Evolutionary conservation across 2,329 filamentous ascomycete species (phyloP).

Genomic region (Claviceps paspali): DNA sequence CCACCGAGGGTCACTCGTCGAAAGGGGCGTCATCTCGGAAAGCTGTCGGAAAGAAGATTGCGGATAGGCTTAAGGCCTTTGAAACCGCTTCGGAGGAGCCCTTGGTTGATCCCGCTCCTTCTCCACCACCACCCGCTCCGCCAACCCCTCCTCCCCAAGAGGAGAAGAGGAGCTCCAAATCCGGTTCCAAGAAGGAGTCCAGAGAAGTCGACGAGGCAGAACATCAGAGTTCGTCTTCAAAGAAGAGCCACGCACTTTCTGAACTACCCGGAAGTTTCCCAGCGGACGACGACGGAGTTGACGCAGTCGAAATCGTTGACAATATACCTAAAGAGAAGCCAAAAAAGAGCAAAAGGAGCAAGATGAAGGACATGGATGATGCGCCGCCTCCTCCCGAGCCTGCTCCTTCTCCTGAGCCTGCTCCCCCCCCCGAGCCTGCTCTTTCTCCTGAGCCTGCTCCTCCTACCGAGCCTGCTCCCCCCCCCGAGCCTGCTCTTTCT

Average conservation of each 20-base stretch:
- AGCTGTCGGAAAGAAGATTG: conserved; percentile 34
- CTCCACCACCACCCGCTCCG: conserved; percentile 24
- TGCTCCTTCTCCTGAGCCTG: conserved; percentile 26
- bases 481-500: no score
- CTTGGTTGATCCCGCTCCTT: conserved; percentile 19
- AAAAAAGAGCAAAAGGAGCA: conserved; percentile 22
- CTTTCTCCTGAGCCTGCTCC: conserved; percentile 25
- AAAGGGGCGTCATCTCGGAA: conserved; percentile 29
- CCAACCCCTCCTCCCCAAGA: conserved; percentile 19
- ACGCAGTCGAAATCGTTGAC: conserved; percentile 35
- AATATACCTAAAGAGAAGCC: conserved; percentile 27
- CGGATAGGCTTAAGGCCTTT: conserved; percentile 41
- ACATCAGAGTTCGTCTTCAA: conserved; percentile 16
- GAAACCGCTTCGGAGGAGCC: conserved; percentile 27
- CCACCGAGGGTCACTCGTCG: conserved; percentile 21
- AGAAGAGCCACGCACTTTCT: conserved; percentile 13
- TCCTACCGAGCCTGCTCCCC: conserved; percentile 27
- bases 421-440: no score
- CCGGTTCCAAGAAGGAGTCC: conserved; percentile 26
- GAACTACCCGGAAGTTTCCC: conserved; percentile 41
- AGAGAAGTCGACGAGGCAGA: conserved; percentile 19
- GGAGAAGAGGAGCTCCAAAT: conserved; percentile 17
- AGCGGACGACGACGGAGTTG: conserved; percentile 32
- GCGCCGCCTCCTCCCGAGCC: conserved; percentile 22
- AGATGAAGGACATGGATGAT: conserved; percentile 9